Base-by-base conservation (phyloP, 306 rosid species). In the Begonia peltatifolia region DNA sequence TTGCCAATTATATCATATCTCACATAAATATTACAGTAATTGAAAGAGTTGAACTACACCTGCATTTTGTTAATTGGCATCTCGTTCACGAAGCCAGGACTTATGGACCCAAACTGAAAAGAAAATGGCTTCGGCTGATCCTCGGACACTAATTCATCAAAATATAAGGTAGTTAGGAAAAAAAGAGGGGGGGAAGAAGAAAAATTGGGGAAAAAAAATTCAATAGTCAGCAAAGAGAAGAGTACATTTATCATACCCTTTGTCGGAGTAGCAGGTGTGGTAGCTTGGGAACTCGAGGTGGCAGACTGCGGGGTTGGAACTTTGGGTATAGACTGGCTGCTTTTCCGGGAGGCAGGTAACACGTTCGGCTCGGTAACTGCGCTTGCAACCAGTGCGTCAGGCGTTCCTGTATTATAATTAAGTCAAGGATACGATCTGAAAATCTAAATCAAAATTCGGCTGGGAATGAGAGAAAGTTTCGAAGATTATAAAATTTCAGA, bases 101-200 rank as follows among this genome's bases (percentile, higher is more conserved):
- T 74, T 41, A 92, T 74, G 11, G 99, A 75, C 53, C 99, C 99
- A 68, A 92, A 92, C 64, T 92, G 99, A 58, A 92, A 69, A 55
- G 94, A 14, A 51, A 76, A 69, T 12, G 76, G 69, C 77, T 74
- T 83, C 13, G 87, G 60, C 10, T 68, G 73, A 75, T 87, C 99
- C 59, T 79, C 94, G n/a, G 79, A 46, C 56, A 63, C 76, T 71
- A 59, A 64, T 52, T 46, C 60, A 74, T 57, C 46, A 73, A 23
- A 36, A 22, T 9, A 41, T 16, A 6, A 55, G 6, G 4, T 25
- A 7, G 36, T 55, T 52, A 25, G 35, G 44, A 59, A 9, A 51
- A 23, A 22, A 6, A 42, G 44, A 23, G 13, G 25, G 1, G 10
- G 10, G 20, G 0, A 50, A n/a, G 22, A 30, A 7, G 38, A 30